phyloP scores from a whole-genome alignment of 208 protist genomes.

The Leishmania tarentolae region DNA sequence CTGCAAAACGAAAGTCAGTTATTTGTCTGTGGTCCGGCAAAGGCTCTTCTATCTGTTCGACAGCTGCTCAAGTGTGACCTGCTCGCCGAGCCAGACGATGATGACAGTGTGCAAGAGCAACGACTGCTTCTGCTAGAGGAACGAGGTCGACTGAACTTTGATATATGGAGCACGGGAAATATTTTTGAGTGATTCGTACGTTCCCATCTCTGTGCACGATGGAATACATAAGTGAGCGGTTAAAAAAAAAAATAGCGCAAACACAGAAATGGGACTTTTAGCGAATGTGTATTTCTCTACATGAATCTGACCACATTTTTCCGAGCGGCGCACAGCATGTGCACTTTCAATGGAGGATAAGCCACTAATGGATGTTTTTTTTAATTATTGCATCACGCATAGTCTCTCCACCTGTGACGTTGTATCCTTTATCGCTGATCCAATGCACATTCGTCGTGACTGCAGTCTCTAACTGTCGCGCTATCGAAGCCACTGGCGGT shows the following conservation, averaged over 20 bases:
- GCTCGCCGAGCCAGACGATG: constrained; percentile 63
- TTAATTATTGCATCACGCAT: neutral
- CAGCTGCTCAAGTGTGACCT: constrained; percentile 45
- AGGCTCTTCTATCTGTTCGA: constrained; percentile 55
- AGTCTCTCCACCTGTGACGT: neutral
- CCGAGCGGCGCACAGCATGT: neutral
- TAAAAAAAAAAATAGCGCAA: neutral
- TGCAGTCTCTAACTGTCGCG: neutral
- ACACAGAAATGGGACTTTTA: neutral
- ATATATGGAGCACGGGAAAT: constrained; percentile 72
- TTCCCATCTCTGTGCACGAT: neutral
- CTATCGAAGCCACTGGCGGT: neutral
- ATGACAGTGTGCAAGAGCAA: constrained; percentile 75
- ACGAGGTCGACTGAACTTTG: constrained; percentile 64
- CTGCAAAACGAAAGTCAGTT: constrained; percentile 42
- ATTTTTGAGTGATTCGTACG: constrained; percentile 39
- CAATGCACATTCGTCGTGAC: neutral
- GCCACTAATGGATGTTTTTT: neutral
- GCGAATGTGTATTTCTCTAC: neutral
- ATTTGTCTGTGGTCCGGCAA: constrained; percentile 77
- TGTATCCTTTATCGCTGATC: neutral
- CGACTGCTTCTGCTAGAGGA: constrained; percentile 59
- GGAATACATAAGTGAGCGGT: neutral
- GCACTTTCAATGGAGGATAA: neutral
- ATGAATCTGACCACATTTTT: neutral